Percentiles rank a stretch among this genome's conserved stretches.
Conservation (phyloP, 1,139 yeast species). For the Martiniozyma asiatica region DNA sequence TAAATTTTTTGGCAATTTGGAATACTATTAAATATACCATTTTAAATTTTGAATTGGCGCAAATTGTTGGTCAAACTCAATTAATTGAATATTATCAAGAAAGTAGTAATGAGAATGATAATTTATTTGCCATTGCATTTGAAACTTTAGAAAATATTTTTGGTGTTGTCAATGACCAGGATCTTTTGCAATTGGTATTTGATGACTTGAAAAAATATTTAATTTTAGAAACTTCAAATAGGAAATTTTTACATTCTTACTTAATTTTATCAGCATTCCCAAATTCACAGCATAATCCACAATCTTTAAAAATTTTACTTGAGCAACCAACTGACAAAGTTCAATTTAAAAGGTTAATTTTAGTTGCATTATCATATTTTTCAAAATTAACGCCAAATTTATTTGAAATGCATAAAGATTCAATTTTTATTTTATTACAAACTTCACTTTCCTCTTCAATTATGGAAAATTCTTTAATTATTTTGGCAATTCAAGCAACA, state of each 20-base stretch:
- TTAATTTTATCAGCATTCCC: constrained; percentile 48
- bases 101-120: constrained; percentile 19
- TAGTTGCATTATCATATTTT: constrained; percentile 11
- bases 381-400: constrained; percentile 7
- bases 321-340: constrained; percentile 8
- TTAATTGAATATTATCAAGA: constrained; percentile 26
- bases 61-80: constrained; percentile 20
- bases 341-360: constrained; percentile 6
- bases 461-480: constrained; percentile 55
- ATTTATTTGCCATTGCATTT: constrained; percentile 13
- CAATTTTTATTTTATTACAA: constrained; percentile 50
- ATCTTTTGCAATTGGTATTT: constrained; percentile 26
- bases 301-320: constrained; percentile 19
- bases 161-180: constrained; percentile 8
- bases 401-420: constrained; percentile 39
- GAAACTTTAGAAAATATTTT: not conserved
- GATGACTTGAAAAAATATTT: constrained; percentile 48
- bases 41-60: constrained; percentile 51
- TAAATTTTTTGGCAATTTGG: constrained; percentile 71
- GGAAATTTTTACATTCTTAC: constrained; percentile 44
- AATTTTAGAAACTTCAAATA: constrained; percentile 34
- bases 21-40: constrained; percentile 81
- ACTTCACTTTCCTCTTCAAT: constrained; percentile 55
- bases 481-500: constrained; percentile 55
- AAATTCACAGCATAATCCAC: constrained; percentile 10